phyloP scores from a whole-genome alignment of 768 basidiomycete species.

The Daedaleopsis sinensis region DNA sequence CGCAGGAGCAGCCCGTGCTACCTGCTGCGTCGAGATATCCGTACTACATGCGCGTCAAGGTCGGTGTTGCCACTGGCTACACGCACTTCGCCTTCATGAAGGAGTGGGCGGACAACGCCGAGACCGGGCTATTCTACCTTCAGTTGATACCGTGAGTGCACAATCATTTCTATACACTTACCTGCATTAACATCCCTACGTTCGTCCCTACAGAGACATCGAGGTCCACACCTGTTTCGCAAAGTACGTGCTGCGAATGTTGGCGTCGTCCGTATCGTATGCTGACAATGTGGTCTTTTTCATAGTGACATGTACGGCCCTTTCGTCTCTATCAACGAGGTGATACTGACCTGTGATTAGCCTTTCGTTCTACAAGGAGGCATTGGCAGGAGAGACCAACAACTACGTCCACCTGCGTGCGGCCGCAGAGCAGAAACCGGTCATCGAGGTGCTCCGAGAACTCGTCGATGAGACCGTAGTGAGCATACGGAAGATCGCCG shows the following conservation, averaged over 20 bases:
- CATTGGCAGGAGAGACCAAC: conserved; percentile 12
- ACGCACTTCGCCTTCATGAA: conserved; percentile 29
- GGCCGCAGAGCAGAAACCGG: background rate
- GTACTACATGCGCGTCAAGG: conserved; percentile 27
- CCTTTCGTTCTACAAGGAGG: conserved; percentile 20
- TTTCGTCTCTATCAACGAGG: background rate
- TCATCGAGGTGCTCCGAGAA: background rate
- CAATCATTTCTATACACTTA: background rate
- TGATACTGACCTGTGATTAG: background rate
- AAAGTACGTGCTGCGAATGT: too few species aligned
- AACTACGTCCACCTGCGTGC: conserved; percentile 17
- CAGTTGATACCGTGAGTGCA: conserved; percentile 38
- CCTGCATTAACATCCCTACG: background rate
- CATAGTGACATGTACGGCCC: conserved; percentile 6
- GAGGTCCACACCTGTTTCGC: conserved; percentile 32
- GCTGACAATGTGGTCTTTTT: too few species aligned
- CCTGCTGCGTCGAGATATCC: conserved; percentile 31
- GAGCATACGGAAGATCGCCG: too few species aligned
- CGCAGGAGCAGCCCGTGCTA: conserved; percentile 27
- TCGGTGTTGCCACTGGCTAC: conserved; percentile 39
- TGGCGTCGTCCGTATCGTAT: too few species aligned
- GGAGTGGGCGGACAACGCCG: conserved; percentile 31
- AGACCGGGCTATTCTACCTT: conserved; percentile 29
- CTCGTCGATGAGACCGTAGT: conserved; percentile 26
- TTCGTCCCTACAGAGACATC: conserved; percentile 26